Conservation (phyloP, 2,329 filamentous ascomycete species). For the Ceratocystis diversiconidia region DNA sequence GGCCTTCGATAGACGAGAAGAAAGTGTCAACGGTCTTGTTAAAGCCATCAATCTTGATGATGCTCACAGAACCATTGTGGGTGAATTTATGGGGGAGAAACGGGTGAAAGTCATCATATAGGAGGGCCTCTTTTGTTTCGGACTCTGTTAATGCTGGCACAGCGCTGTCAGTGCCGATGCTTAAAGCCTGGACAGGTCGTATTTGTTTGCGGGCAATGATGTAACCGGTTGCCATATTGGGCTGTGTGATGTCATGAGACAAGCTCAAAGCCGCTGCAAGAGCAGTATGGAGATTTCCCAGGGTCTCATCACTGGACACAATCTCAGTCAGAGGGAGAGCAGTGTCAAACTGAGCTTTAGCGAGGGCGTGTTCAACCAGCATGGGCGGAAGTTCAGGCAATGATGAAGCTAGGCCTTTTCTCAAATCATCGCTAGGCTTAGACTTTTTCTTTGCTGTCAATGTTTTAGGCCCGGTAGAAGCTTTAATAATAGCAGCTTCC, state of each 20-base stretch:
- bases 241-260: conserved; percentile 52
- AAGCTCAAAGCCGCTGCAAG: conserved; percentile 57
- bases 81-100: conserved; percentile 74
- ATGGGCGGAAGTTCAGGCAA: conserved; percentile 83
- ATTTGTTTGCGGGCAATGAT: conserved; percentile 57
- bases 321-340: conserved; percentile 53
- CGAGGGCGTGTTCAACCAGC: conserved; percentile 73
- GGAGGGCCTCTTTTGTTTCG: conserved; percentile 34
- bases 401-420: conserved; percentile 66
- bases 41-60: conserved; percentile 70
- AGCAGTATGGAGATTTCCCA: conserved; percentile 53
- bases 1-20: conserved; percentile 90
- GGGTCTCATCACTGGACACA: conserved; percentile 46
- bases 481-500: conserved; percentile 47
- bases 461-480: conserved; percentile 29
- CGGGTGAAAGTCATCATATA: conserved; percentile 93
- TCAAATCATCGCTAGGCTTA: conserved; percentile 59
- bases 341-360: conserved; percentile 54
- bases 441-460: conserved; percentile 41
- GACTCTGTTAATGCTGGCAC: conserved; percentile 21
- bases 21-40: conserved; percentile 93
- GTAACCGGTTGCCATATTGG: conserved; percentile 59
- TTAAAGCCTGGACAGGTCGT: neutral
- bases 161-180: conserved; percentile 17
- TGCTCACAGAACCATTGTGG: conserved; percentile 46